Conservation (phyloP, 2,329 filamentous ascomycete genomes). For the Ascocoryne sarcoides region DNA sequence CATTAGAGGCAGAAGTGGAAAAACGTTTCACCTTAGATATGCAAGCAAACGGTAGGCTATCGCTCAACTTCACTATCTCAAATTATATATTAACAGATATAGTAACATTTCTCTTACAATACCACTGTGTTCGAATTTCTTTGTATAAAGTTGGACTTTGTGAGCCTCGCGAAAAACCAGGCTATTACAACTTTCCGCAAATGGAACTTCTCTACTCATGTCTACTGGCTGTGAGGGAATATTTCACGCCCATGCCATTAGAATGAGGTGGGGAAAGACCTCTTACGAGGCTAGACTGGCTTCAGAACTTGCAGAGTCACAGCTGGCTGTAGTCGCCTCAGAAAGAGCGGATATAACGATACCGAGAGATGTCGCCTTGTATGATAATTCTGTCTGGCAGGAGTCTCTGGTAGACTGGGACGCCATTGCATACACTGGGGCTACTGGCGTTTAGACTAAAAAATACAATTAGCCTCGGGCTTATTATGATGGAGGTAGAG, state of each 20-base stretch:
- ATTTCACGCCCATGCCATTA: background rate
- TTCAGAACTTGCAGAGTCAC: background rate
- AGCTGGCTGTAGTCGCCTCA: background rate
- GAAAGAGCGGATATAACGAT: background rate
- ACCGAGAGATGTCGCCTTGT: background rate
- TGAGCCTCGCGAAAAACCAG: background rate
- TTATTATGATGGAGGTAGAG: too few relatives aligned
- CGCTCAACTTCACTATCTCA: background rate
- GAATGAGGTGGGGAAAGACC: background rate
- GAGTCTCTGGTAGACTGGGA: too few relatives aligned
- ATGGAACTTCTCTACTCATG: background rate
- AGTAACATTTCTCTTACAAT: constrained; percentile 1
- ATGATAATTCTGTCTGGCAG: too few relatives aligned
- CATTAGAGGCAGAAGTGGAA: background rate
- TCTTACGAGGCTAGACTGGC: background rate
- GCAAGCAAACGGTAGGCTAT: background rate
- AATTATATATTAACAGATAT: background rate
- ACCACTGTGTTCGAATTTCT: background rate
- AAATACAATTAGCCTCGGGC: too few relatives aligned
- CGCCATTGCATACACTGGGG: too few relatives aligned
- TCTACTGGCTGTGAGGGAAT: background rate
- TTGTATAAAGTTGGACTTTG: background rate
- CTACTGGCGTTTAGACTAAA: too few relatives aligned
- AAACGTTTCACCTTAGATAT: background rate
- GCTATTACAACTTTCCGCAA: background rate